Evolutionary conservation across 768 basidiomycete species (phyloP).

Genomic region (Lyophyllum semitale): DNA sequence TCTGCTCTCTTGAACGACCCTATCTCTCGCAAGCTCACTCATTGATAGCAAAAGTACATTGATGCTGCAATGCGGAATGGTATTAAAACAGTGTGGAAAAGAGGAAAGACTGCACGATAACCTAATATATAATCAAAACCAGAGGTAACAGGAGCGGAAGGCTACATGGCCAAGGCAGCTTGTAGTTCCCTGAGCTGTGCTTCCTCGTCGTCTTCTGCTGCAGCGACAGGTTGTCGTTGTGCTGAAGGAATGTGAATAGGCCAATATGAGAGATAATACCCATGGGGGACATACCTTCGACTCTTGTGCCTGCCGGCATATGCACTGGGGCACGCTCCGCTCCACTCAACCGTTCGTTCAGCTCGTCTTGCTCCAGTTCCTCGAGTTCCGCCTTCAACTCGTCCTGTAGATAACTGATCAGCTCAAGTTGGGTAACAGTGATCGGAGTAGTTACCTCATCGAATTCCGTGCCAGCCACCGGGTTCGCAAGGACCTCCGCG

Average conservation of each 20-base stretch:
- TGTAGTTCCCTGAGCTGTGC: constrained; percentile 87
- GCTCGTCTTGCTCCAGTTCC: constrained; percentile 84
- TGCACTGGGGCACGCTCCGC: constrained; percentile 92
- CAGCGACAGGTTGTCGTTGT: constrained; percentile 35
- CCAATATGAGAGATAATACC: background rate
- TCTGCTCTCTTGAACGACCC: constrained; percentile 1
- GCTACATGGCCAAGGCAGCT: constrained; percentile 82
- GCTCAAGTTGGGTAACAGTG: background rate
- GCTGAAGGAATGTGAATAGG: constrained; percentile 16
- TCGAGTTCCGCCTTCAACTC: constrained; percentile 79
- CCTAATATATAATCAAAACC: constrained; percentile 20
- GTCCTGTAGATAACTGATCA: constrained; percentile 48
- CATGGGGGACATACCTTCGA: constrained; percentile 44
- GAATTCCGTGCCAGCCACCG: constrained; percentile 52
- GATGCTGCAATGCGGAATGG: constrained; percentile 16
- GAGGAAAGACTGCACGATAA: constrained; percentile 19
- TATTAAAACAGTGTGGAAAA: constrained; percentile 21
- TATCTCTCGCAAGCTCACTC: constrained; percentile 12
- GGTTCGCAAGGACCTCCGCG: constrained; percentile 82
- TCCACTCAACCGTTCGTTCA: constrained; percentile 81
- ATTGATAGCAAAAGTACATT: constrained; percentile 31
- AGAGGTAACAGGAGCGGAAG: constrained; percentile 11
- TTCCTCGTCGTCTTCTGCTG: constrained; percentile 89
- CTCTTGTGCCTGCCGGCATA: constrained; percentile 63
- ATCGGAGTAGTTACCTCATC: constrained; percentile 64